Evolutionary conservation across 441 rosid genomes (phyloP).

Genomic region (Jatropha podagrica): DNA sequence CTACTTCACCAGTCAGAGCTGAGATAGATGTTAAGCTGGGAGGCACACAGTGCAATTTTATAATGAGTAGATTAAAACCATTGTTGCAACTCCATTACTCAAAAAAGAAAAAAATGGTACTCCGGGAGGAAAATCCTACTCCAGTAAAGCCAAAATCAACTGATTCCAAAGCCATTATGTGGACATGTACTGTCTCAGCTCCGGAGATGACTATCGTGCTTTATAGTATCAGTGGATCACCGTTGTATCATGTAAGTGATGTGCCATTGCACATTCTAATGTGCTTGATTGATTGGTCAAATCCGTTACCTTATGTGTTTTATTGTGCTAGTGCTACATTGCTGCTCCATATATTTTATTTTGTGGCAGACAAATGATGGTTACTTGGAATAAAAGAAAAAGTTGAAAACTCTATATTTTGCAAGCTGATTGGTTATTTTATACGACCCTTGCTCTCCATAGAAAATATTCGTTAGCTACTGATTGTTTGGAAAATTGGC

Average conservation of each 20-base stretch:
- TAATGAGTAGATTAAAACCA: constrained; percentile 72
- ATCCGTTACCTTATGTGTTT: constrained; percentile 11
- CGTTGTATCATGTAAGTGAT: constrained; percentile 89
- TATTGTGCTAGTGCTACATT: constrained; percentile 14
- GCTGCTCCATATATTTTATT: neutral
- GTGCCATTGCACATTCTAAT: constrained; percentile 2
- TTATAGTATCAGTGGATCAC: constrained; percentile 52
- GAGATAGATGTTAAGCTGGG: constrained; percentile 92
- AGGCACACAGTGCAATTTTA: constrained; percentile 74
- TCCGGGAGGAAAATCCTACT: constrained; percentile 53
- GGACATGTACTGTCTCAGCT: constrained; percentile 97
- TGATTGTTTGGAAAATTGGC: neutral
- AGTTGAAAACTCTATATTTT: neutral
- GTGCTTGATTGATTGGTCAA: constrained; percentile 14
- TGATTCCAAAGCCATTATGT: constrained; percentile 66
- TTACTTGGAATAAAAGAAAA: neutral
- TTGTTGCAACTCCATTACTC: constrained; percentile 76
- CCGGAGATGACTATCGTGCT: constrained; percentile 95
- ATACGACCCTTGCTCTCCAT: neutral
- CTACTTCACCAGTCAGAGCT: constrained; percentile 72
- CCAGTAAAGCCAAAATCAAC: constrained; percentile 47
- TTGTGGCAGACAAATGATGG: neutral
- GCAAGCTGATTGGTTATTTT: constrained; percentile 2
- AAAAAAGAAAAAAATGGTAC: constrained; percentile 68
- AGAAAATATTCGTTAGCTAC: constrained; percentile 1